Percentiles rank a stretch among this genome's conserved stretches.
phyloP scores from a whole-genome alignment of 2,329 filamentous ascomycete genomes.

The Simplicillium sp. region DNA sequence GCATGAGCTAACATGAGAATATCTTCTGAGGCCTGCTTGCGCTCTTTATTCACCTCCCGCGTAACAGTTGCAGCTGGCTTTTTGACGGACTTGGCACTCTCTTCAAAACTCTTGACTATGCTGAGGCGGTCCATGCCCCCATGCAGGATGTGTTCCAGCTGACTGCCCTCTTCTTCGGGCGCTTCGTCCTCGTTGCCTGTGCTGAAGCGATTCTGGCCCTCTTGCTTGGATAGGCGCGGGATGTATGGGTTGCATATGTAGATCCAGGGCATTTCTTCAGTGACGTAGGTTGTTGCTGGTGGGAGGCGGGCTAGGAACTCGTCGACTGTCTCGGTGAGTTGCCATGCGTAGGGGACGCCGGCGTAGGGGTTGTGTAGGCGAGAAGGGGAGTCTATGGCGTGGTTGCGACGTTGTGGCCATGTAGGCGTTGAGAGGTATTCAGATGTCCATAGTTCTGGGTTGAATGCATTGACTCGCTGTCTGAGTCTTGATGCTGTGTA shows the following conservation, averaged over 20 bases:
- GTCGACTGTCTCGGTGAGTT: constrained; percentile 51
- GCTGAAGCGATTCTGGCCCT: constrained; percentile 24
- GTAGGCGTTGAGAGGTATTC: constrained; percentile 16
- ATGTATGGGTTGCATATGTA: constrained; percentile 59
- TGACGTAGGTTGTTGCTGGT: constrained; percentile 48
- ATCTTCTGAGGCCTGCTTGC: constrained; percentile 36
- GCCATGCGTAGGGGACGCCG: constrained; percentile 46
- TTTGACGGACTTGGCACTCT: constrained; percentile 25
- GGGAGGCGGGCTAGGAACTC: constrained; percentile 61
- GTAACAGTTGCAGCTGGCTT: constrained; percentile 26
- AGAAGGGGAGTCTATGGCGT: constrained; percentile 11
- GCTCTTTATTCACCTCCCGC: constrained; percentile 39
- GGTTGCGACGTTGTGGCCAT: constrained; percentile 13
- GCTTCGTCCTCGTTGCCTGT: constrained; percentile 39
- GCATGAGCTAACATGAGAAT: constrained; percentile 53
- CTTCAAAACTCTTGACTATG: constrained; percentile 34
- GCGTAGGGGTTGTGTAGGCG: constrained; percentile 50
- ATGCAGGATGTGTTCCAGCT: constrained; percentile 38
- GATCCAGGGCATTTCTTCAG: constrained; percentile 53
- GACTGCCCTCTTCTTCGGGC: constrained; percentile 33
- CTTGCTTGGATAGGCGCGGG: constrained; percentile 21
- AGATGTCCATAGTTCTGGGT: constrained; percentile 34
- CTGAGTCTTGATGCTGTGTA: constrained; percentile 36
- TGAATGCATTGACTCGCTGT: constrained; percentile 38
- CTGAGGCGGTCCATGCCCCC: constrained; percentile 42